phyloP scores from a whole-genome alignment of 805 yeast species.

The Lipomyces mesembrius region DNA sequence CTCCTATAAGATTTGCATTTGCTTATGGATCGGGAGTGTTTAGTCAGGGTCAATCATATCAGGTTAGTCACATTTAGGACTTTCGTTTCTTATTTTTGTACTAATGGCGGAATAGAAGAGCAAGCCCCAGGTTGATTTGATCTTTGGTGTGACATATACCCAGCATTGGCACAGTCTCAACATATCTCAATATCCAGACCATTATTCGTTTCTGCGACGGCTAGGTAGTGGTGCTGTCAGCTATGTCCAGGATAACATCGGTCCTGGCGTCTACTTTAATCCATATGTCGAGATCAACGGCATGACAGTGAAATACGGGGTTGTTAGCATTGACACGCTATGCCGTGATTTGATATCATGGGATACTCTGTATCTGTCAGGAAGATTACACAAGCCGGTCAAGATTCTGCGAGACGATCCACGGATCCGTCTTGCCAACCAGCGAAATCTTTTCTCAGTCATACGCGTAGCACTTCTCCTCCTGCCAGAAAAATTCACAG shows the following conservation, averaged over 20 bases:
- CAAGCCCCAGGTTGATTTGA: slow-evolving; percentile 81
- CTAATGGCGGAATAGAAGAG: slow-evolving; percentile 28
- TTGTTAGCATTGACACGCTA: slow-evolving; percentile 66
- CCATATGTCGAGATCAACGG: slow-evolving; percentile 76
- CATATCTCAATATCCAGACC: slow-evolving; percentile 66
- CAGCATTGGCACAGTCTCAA: slow-evolving; percentile 78
- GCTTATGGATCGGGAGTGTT: slow-evolving; percentile 97
- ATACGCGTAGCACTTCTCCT: slow-evolving; percentile 68
- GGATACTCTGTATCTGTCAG: slow-evolving; percentile 86
- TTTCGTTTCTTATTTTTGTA: not conserved
- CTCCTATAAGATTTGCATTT: slow-evolving; percentile 78
- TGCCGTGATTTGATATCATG: slow-evolving; percentile 77
- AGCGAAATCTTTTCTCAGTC: slow-evolving; percentile 77
- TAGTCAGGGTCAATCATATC: slow-evolving; percentile 58
- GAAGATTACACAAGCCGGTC: slow-evolving; percentile 93
- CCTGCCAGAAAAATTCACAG: slow-evolving; percentile 57
- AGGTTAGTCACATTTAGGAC: slow-evolving; percentile 1
- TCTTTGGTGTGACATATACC: slow-evolving; percentile 78
- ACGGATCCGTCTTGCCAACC: slow-evolving; percentile 67
- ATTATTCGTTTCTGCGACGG: slow-evolving; percentile 70
- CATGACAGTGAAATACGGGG: slow-evolving; percentile 79
- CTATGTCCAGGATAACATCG: slow-evolving; percentile 61
- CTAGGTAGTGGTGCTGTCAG: slow-evolving; percentile 66
- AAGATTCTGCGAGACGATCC: slow-evolving; percentile 70
- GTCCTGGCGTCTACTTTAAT: slow-evolving; percentile 93